Evolutionary conservation across 257 asterid genomes (phyloP).

Genomic region (Capsicum rhomboideum): DNA sequence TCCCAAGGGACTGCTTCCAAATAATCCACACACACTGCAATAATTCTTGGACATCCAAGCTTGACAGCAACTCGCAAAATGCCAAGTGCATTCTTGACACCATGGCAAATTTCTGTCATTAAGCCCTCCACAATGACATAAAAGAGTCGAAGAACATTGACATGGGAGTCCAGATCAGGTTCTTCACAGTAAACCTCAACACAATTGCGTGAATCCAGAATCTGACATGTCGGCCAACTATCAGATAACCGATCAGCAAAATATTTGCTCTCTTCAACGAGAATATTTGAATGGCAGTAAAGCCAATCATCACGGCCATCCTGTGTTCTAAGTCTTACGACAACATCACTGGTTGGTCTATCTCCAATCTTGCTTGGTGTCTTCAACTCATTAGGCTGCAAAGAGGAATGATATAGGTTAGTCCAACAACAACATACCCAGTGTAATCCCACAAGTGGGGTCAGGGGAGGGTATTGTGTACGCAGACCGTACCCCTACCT

Average conservation of each 20-base stretch:
- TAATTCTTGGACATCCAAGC: slow-evolving; percentile 68
- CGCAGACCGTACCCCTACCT: too few relatives aligned
- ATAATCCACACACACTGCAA: slow-evolving; percentile 55
- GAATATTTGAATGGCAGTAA: slow-evolving; percentile 63
- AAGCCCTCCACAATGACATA: slow-evolving; percentile 32
- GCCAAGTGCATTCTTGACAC: slow-evolving; percentile 70
- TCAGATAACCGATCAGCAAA: slow-evolving; percentile 77
- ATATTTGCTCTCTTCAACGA: slow-evolving; percentile 53
- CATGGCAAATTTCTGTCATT: slow-evolving; percentile 33
- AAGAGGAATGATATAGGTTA: slow-evolving; percentile 6
- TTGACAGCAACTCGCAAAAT: slow-evolving; percentile 51
- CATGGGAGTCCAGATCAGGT: slow-evolving; percentile 50
- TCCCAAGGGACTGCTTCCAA: slow-evolving; percentile 97
- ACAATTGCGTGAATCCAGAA: slow-evolving; percentile 80
- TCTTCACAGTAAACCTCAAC: slow-evolving; percentile 84
- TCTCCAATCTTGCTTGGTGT: slow-evolving; percentile 50
- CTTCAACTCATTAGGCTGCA: slow-evolving; percentile 35
- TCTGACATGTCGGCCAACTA: slow-evolving; percentile 77
- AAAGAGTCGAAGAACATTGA: slow-evolving; percentile 55
- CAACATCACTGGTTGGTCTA: slow-evolving; percentile 71
- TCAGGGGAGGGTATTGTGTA: too few relatives aligned
- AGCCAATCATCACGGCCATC: slow-evolving; percentile 85
- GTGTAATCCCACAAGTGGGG: too few relatives aligned
- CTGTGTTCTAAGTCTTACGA: slow-evolving; percentile 71
- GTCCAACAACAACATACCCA: too few relatives aligned